phyloP scores from a whole-genome alignment of 1,284 basidiomycete species.

The Mycena sp. region DNA sequence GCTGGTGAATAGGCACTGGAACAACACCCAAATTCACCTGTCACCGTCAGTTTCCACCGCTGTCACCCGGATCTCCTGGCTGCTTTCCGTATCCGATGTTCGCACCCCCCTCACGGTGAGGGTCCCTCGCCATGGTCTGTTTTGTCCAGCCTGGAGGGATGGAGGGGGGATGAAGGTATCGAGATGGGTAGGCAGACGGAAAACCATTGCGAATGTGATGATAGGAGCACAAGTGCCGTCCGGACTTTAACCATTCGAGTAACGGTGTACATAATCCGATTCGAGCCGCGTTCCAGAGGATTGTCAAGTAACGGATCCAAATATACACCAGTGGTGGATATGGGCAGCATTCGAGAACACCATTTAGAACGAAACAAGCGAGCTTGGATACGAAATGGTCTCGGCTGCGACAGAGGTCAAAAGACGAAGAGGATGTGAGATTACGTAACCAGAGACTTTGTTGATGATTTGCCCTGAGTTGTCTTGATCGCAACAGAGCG shows the following conservation, averaged over 20 bases:
- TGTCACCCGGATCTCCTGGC: conserved; percentile 63
- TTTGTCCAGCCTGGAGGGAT: conserved; percentile 36
- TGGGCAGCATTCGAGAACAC: conserved; percentile 7
- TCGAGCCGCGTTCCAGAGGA: conserved; percentile 2
- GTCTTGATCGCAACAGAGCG: conserved; percentile 2
- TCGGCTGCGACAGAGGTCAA: conserved; percentile 12
- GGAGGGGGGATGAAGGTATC: conserved; percentile 65
- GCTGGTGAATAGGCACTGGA: too few species aligned
- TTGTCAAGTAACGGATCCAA: conserved; percentile 4
- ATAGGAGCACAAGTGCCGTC: conserved; percentile 32
- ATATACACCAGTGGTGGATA: conserved; percentile 10
- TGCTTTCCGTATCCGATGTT: conserved; percentile 52
- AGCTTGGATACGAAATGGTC: conserved; percentile 16
- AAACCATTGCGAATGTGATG: conserved; percentile 56
- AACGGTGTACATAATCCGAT: conserved; percentile 19
- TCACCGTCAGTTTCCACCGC: conserved; percentile 74
- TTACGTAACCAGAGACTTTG: neutral
- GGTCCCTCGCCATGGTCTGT: conserved; percentile 61
- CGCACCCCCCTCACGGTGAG: conserved; percentile 59
- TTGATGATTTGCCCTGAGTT: conserved; percentile 10
- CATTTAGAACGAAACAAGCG: conserved; percentile 2
- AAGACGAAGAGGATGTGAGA: neutral
- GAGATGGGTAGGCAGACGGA: conserved; percentile 68
- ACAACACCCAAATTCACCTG: conserved; percentile 64
- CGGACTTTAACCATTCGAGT: conserved; percentile 32